Evolutionary conservation across 768 basidiomycete genomes (phyloP), one percentile per base, ranked within the genome.

Genomic region (Inosperma sp.): DNA sequence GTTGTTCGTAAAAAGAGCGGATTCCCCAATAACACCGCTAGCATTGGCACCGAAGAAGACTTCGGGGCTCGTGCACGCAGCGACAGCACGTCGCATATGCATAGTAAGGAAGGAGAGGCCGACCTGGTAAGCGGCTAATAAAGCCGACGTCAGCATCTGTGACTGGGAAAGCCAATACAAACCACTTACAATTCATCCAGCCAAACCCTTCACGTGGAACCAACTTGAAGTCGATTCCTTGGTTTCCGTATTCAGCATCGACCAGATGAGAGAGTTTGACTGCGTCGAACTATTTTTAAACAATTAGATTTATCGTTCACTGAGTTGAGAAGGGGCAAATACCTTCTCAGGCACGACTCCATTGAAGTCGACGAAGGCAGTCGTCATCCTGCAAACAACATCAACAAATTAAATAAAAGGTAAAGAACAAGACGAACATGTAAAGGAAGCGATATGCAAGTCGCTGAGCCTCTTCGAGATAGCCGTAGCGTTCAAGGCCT

Each of bases 281-380:
- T 2, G 93, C 95, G 62, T 99, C 93, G 66, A 98, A 97, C 86
- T 88, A 58, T 0, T 52, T 25, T 14, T n/a, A n/a, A n/a, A n/a
- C n/a, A n/a, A n/a, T n/a, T n/a, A n/a, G n/a, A n/a, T n/a, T n/a
- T n/a, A n/a, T n/a, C n/a, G n/a, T n/a, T n/a, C n/a, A n/a, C n/a
- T n/a, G n/a, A n/a, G n/a, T n/a, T n/a, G 31, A 9, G 29, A 25
- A 39, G 21, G 21, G 36, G 27, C 33, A 33, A 59, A n/a, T 25
- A 86, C 87, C 81, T 98, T 98, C 73, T 98, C 95, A 0, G 95
- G 94, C 2, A 98, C 93, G 29, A 96, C 92, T 3, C 95, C 95
- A 67, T 97, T 98, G 69, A 96, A 97, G 66, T 95, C 92, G 47
- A 96, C 93, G 57, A 92, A 89, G 2, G 91, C 89, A 0, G 86